Percentiles rank a stretch among this genome's conserved stretches.
Evolutionary conservation across 1,284 basidiomycete genomes (phyloP).

Genomic region (Malassezia sympodialis): DNA sequence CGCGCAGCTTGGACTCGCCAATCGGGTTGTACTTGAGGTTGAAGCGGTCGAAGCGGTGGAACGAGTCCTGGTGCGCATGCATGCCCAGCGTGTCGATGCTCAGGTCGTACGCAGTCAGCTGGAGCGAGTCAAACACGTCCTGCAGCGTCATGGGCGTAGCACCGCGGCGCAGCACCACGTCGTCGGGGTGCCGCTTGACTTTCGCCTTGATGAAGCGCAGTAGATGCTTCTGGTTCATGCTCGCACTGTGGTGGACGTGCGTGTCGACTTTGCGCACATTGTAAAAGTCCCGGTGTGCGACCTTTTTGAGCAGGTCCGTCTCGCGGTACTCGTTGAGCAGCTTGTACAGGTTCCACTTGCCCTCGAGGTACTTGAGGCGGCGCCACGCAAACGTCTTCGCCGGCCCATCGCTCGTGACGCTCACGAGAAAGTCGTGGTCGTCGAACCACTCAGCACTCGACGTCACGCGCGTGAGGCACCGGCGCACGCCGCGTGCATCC

Average conservation of each 20-base stretch:
- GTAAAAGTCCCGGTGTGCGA: slow-evolving; percentile 74
- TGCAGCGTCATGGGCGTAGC: slow-evolving; percentile 76
- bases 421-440: slow-evolving; percentile 70
- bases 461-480: slow-evolving; percentile 67
- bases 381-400: slow-evolving; percentile 92
- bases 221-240: slow-evolving; percentile 99
- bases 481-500: neutral
- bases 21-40: slow-evolving; percentile 70
- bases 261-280: slow-evolving; percentile 95
- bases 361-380: slow-evolving; percentile 80
- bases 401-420: slow-evolving; percentile 73
- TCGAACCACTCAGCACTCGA: slow-evolving; percentile 86
- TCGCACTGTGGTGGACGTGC: slow-evolving; percentile 94
- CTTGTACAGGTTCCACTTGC: slow-evolving; percentile 89
- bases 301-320: slow-evolving; percentile 84
- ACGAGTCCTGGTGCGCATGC: slow-evolving; percentile 95
- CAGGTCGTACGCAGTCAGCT: slow-evolving; percentile 91
- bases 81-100: slow-evolving; percentile 98
- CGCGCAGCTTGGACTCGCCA: slow-evolving; percentile 83
- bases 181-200: slow-evolving; percentile 77
- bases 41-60: slow-evolving; percentile 79
- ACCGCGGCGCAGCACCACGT: slow-evolving; percentile 90
- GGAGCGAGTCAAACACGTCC: slow-evolving; percentile 89
- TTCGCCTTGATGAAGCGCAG: slow-evolving; percentile 97
- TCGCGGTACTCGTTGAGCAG: slow-evolving; percentile 91